phyloP scores from a whole-genome alignment of 495 filamentous ascomycete genomes.

The Chlorociboria aeruginascens region DNA sequence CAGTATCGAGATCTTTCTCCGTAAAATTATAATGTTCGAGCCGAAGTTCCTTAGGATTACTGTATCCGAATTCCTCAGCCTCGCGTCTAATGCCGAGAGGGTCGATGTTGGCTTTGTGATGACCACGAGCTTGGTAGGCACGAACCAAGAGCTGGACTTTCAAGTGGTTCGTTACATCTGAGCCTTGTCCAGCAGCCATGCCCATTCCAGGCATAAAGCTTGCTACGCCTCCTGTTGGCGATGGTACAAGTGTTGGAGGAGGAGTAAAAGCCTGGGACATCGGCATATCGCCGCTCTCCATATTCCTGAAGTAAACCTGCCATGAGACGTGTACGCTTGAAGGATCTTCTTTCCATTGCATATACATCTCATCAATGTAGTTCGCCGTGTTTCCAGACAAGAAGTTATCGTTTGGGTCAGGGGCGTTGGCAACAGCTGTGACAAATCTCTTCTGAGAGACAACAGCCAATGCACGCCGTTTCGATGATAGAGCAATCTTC shows the following conservation, averaged over 20 bases:
- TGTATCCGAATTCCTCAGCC: slow-evolving; percentile 74
- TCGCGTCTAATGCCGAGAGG: slow-evolving; percentile 86
- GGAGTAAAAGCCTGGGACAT: slow-evolving; percentile 94
- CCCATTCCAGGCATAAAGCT: slow-evolving; percentile 57
- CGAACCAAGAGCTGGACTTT: slow-evolving; percentile 95
- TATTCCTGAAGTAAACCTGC: slow-evolving; percentile 99
- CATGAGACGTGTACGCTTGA: slow-evolving; percentile 93
- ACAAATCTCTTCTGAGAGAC: slow-evolving; percentile 31
- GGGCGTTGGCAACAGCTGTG: slow-evolving; percentile 28
- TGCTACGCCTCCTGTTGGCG: slow-evolving; percentile 66
- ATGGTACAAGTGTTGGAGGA: slow-evolving; percentile 80
- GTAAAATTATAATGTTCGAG: slow-evolving; percentile 90
- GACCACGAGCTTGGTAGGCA: slow-evolving; percentile 94
- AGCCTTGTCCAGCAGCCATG: slow-evolving; percentile 53
- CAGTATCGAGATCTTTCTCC: slow-evolving; percentile 85
- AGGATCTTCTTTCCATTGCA: slow-evolving; percentile 91
- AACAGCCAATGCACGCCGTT: slow-evolving; percentile 23
- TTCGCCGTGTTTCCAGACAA: slow-evolving; percentile 90
- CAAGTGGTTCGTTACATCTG: slow-evolving; percentile 89
- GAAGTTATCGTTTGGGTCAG: slow-evolving; percentile 88
- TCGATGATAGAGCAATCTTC: slow-evolving; percentile 5
- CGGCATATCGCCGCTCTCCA: slow-evolving; percentile 96
- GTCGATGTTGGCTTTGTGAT: slow-evolving; percentile 96
- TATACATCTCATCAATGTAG: slow-evolving; percentile 99
- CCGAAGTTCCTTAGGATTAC: slow-evolving; percentile 83